Conservation (phyloP, 164 flowering plant species). For the Tinospora cordifolia region DNA sequence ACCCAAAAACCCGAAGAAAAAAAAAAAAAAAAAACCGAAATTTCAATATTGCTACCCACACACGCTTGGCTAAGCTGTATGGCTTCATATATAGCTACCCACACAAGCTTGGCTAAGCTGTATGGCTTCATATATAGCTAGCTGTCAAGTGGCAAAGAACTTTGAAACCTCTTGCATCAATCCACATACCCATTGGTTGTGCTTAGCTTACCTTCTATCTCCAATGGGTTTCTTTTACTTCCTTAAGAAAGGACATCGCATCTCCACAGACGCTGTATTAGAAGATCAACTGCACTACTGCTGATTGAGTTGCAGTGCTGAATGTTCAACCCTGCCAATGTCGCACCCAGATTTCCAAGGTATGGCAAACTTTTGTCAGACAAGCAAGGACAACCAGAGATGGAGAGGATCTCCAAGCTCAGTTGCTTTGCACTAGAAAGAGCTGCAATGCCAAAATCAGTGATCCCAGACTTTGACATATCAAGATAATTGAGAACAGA, state of each 20-base stretch:
- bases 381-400: slow-evolving; percentile 53
- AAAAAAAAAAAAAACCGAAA: too few species aligned
- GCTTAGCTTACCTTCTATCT: slow-evolving; percentile 3
- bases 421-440: slow-evolving; percentile 38
- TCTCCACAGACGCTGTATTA: slow-evolving; percentile 45
- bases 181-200: not conserved
- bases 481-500: slow-evolving; percentile 47
- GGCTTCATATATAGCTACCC: too few species aligned
- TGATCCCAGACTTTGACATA: slow-evolving; percentile 46
- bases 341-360: slow-evolving; percentile 32
- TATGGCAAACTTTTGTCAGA: slow-evolving; percentile 42
- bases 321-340: slow-evolving; percentile 46
- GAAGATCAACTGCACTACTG: slow-evolving; percentile 31
- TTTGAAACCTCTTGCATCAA: not conserved
- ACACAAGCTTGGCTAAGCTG: not conserved
- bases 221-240: not conserved
- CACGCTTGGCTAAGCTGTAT: too few species aligned
- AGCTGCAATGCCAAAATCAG: slow-evolving; percentile 47
- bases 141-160: not conserved
- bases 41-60: not conserved
- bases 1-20: slow-evolving; percentile 33
- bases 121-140: not conserved
- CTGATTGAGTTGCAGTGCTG: slow-evolving; percentile 49
- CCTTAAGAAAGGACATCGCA: slow-evolving; percentile 59
- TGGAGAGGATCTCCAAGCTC: slow-evolving; percentile 48